Percentiles rank a stretch among this genome's conserved stretches.
Conservation (phyloP, 2,329 filamentous ascomycete genomes). For the Diaporthe eres region DNA sequence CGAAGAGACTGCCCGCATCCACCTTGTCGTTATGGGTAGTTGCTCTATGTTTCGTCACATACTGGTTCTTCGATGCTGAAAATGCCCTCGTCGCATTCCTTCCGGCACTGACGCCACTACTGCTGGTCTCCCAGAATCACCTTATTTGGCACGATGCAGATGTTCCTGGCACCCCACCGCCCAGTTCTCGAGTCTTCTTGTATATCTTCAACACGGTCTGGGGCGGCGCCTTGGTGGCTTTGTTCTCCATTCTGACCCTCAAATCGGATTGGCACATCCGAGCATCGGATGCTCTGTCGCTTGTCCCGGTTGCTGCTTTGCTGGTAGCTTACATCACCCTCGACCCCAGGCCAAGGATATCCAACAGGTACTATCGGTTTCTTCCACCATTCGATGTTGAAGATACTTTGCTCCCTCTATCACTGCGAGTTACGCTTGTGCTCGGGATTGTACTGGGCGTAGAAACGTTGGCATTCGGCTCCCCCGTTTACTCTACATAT, state of each 20-base stretch:
- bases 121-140: constrained; percentile 46
- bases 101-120: constrained; percentile 52
- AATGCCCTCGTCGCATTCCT: constrained; percentile 38
- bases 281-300: constrained; percentile 45
- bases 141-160: constrained; percentile 36
- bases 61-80: constrained; percentile 46
- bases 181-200: not conserved
- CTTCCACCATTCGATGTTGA: constrained; percentile 7
- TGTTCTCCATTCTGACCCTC: constrained; percentile 46
- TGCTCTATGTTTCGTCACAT: constrained; percentile 42
- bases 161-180: not conserved
- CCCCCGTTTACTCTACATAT: not conserved
- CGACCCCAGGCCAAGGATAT: constrained; percentile 12
- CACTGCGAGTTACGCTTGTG: not conserved
- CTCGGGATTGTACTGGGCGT: not conserved
- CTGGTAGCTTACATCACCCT: constrained; percentile 48
- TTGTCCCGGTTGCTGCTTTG: constrained; percentile 48
- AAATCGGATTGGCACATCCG: constrained; percentile 44
- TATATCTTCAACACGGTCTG: constrained; percentile 41
- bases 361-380: not conserved
- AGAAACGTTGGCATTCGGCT: constrained; percentile 11
- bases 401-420: not conserved
- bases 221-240: constrained; percentile 46
- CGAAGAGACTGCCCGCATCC: constrained; percentile 1
- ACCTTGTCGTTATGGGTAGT: constrained; percentile 40